Evolutionary conservation across 2,329 filamentous ascomycete genomes (phyloP), one percentile per base, ranked within the genome.

Genomic region (Pseudonectria buxi): DNA sequence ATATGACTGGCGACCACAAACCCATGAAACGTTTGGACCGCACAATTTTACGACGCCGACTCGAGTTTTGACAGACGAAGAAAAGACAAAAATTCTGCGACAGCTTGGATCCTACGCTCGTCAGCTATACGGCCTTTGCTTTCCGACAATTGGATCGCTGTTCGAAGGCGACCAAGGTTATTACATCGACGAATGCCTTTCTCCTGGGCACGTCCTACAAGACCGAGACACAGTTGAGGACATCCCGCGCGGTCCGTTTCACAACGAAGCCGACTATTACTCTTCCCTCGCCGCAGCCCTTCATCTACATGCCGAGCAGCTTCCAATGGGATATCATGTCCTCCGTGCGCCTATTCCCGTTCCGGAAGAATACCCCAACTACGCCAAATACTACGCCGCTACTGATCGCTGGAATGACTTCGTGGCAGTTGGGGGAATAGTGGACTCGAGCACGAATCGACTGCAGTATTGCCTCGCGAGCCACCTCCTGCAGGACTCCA

Each of bases 71-170:
- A 35, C 24, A 27, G n/a, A n/a, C n/a, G n/a, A 46, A 15, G 44
- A 48, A 24, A 54, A 51, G 28, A 39, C 36, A 24, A 59, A 54
- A 34, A 35, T 59, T 24, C 39, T 58, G 30, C 31, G 30, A 4
- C 50, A 57, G 36, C 35, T 59, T 16, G 54, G 54, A 37, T n/a
- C 28, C 15, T 30, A 44, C 50, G 44, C 39, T 30, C 46, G 32
- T 30, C 46, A 57, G 26, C 39, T 58, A 37, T 56, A 39, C 14
- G 39, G 45, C 26, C 33, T 55, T 30, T 43, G 44, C 10, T 54
- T 59, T 32, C 43, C 51, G 24, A 46, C 36, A 27, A 53, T 57
- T 6, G 51, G 53, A 24, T 58, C 51, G 14, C 44, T 56, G 15
- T 53, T 55, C 24, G 46, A 58, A 37, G 37, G 44, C n/a, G 32